Conservation (phyloP, 2,329 filamentous ascomycete genomes). For the Colletotrichum acutatum region DNA sequence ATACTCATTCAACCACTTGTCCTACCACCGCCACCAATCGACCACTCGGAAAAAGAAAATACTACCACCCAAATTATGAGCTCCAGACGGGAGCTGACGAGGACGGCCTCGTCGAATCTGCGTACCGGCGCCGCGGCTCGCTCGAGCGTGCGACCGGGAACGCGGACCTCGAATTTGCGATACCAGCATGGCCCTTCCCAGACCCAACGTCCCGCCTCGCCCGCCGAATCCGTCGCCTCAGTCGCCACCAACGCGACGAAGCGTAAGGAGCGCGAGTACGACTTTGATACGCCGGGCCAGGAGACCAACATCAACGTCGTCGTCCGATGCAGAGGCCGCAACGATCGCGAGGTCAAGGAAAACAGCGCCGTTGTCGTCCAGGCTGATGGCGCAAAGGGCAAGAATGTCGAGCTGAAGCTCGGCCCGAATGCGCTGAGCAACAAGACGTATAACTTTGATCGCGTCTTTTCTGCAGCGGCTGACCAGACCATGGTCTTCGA, state of each 20-base stretch:
- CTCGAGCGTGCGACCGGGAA: constrained; percentile 26
- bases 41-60: not conserved
- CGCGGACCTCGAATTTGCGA: constrained; percentile 34
- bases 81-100: constrained; percentile 37
- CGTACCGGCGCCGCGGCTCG: constrained; percentile 30
- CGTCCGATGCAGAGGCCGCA: constrained; percentile 92
- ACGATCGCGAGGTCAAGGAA: constrained; percentile 90
- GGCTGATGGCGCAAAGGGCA: constrained; percentile 89
- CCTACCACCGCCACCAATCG: not conserved
- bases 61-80: constrained; percentile 20
- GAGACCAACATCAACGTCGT: constrained; percentile 99
- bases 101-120: constrained; percentile 29
- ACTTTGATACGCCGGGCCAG: constrained; percentile 71
- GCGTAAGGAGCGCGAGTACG: constrained; percentile 89
- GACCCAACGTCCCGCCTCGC: constrained; percentile 67
- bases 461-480: constrained; percentile 94
- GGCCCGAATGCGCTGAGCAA: constrained; percentile 92
- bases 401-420: constrained; percentile 87
- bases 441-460: constrained; percentile 97
- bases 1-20: not conserved
- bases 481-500: constrained; percentile 96
- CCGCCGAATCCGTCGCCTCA: constrained; percentile 76
- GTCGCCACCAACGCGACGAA: constrained; percentile 72
- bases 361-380: constrained; percentile 94
- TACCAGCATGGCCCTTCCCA: constrained; percentile 31